A percentile compares a stretch with the other conserved stretches of the same genome.
phyloP scores from a whole-genome alignment of 768 basidiomycete species.

The Kwoniella pini region DNA sequence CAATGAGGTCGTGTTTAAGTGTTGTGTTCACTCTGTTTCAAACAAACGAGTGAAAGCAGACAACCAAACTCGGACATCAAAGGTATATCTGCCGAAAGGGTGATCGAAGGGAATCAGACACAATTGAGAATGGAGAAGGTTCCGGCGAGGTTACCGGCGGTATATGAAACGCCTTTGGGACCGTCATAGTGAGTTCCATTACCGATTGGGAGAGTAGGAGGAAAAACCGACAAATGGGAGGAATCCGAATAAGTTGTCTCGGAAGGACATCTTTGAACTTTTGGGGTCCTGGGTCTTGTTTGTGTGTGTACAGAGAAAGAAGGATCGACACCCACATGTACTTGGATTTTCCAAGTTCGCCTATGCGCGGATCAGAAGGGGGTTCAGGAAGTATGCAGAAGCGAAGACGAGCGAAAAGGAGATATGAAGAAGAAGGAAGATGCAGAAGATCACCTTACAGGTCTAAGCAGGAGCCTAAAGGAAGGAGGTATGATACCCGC shows the following conservation, averaged over 20 bases:
- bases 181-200: neutral
- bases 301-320: no score
- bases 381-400: no score
- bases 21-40: neutral
- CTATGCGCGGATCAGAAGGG: no score
- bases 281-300: neutral
- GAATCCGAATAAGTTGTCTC: neutral
- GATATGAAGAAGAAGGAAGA: no score
- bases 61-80: neutral
- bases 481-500: no score
- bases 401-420: no score
- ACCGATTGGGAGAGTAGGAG: neutral
- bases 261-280: neutral
- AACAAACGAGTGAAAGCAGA: neutral
- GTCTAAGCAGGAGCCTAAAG: no score
- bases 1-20: neutral
- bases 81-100: neutral
- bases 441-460: no score
- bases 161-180: constrained; percentile 3
- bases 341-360: no score
- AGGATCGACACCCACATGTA: no score
- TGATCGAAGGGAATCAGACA: neutral
- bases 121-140: neutral
- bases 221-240: neutral
- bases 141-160: constrained; percentile 2